Base-by-base conservation (phyloP, 306 rosid genomes). In the Prunus dulcis region DNA sequence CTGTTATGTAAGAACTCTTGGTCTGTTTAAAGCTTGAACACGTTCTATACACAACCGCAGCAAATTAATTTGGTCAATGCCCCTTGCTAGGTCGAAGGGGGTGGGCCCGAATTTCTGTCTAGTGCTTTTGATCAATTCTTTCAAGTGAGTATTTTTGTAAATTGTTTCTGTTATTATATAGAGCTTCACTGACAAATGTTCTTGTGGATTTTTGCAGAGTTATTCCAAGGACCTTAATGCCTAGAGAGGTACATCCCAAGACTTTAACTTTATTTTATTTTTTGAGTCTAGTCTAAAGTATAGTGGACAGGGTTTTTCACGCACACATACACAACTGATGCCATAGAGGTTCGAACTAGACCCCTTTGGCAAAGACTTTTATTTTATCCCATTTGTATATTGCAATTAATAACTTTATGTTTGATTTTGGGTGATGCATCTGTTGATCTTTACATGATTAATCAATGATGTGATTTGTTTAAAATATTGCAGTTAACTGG, bases 171-270 rank as follows among this genome's bases (percentile, higher is more conserved):
- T 30, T 28, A 18, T 53, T 32, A 1, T n/a, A 17, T 73, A 11
- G 25, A 23, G 49, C 12, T 57, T 23, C 12, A 19, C 78, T 61
- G 32, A 19, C 28, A 61, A 49, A 61, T 74, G 61, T 53, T 74
- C 61, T 18, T 12, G 43, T 50, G 19, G 84, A 58, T 32, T 73
- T 79, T 67, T 85, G 85, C 97, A 96, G 99, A 61, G 81, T 96
- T 76, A 96, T 96, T 70, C 99, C 99, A 25, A 89, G 69, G 77
- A 89, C 93, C 73, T 89, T 96, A 41, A 96, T 92, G 96, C 96
- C 99, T 28, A 87, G 90, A 72, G 98, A 96, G 99, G 99, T 96
- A 89, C 53, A 18, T 60, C n/a, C 11, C 3, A 56, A 52, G 49
- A 61, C 69, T 23, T 38, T 38, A 6, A 38, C 5, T 38, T 38